Evolutionary conservation across 139 green algal species (phyloP), one percentile per base, ranked within the genome.

Genomic region (Chlamydomonas sphaeroides): DNA sequence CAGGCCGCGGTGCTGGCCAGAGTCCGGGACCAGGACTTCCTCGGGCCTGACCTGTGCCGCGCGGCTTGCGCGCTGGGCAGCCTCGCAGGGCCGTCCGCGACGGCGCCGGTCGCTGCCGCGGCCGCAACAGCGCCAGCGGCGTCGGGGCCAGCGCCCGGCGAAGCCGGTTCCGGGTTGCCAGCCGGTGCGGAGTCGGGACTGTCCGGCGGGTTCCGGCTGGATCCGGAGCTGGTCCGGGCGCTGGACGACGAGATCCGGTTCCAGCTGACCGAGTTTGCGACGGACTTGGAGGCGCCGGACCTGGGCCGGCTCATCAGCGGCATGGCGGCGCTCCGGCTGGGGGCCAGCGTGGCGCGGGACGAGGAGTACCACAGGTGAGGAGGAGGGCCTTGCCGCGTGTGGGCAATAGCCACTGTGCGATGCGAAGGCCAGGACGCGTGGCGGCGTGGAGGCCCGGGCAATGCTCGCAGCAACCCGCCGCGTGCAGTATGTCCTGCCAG

Each of bases 201-300:
- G 39, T 33, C 62, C 6, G 18, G n/a, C 23, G 79, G 68, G n/a
- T 67, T 76, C 33, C 4, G 1, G 57, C 42, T 51, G 33, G 21
- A 62, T 32, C n/a, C 20, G 62, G 62, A 82, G 32, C 20, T 82
- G 56, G 51, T 80, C 3, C 14, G 18, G 28, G 85, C 71, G 51
- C 65, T 88, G 26, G 59, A 80, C 39, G 78, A 83, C 5, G 84
- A 86, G 38, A 49, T 79, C 8, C 35, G 65, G 26, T 87, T 61
- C 53, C 84, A 89, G 73, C 65, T 93, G 36, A 63, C n/a, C 1
- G 90, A 93, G 81, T 93, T 93, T 66, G 36, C 67, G 21, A 38
- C 68, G 5, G 90, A 93, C 61, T 86, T 93, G 30, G 42, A 28
- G 25, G 78, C 87, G 5, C 65, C 65, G 32, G 90, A 93, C 61